Conservation (phyloP, 208 protist genomes). For the Entamoeba moshkovskii region DNA sequence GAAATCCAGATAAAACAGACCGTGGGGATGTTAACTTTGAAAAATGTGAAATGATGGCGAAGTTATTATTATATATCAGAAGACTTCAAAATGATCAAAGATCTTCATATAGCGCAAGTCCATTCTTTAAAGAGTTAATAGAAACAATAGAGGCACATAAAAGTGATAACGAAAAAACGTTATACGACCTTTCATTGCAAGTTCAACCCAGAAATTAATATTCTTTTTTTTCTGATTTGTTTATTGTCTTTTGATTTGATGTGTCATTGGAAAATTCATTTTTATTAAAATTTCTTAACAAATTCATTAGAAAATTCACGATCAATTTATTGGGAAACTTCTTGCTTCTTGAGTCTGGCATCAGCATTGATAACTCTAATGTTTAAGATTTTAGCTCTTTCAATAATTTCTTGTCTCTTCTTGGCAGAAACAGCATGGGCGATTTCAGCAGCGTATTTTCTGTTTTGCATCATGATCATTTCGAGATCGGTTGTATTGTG, state of each 20-base stretch:
- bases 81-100: background rate
- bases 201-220: background rate
- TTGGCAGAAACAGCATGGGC: conserved; percentile 73
- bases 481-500: conserved; percentile 81
- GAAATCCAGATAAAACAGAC: conserved; percentile 19
- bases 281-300: too few relatives aligned
- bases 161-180: background rate
- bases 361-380: conserved; percentile 82
- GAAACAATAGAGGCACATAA: background rate
- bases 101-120: background rate
- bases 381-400: conserved; percentile 86
- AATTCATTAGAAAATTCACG: background rate
- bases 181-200: background rate
- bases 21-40: conserved; percentile 5
- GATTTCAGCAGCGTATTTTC: conserved; percentile 92
- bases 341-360: conserved; percentile 58
- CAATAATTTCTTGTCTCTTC: conserved; percentile 79
- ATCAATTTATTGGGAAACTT: background rate
- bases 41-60: background rate
- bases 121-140: background rate
- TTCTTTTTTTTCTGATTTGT: too few relatives aligned
- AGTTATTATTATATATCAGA: background rate
- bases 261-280: too few relatives aligned
- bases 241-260: too few relatives aligned
- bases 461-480: conserved; percentile 96